Base-by-base conservation (phyloP, 805 yeast genomes). In the Candida chauliodis region DNA sequence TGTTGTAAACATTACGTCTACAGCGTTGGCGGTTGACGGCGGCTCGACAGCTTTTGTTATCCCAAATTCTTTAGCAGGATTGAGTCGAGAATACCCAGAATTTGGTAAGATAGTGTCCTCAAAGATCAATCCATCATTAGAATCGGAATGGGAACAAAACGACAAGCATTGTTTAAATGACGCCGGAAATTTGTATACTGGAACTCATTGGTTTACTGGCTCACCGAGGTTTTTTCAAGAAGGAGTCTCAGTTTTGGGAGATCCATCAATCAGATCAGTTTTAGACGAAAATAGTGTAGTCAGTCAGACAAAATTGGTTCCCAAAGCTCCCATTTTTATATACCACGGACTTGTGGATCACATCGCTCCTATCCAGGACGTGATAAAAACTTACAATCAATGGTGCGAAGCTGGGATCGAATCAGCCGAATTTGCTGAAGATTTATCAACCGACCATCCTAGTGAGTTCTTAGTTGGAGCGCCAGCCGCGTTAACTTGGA, bases 1-100 rank as follows among this genome's bases (percentile, higher is more conserved):
- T 51, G 63, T 59, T 13, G 53, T 61, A 16, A 61, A 64, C 36
- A 47, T 64, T n/a, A 57, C 64, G 8, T 52, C 50, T 14, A 52
- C 59, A 1, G 53, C 55, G 4, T 43, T 38, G 5, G 43, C 48
- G 11, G 46, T 52, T 20, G 61, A 55, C 23, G 63, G 63, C 5
- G 45, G 50, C 5, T 1, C 50, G 8, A 56, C 51, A 26, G 52
- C 67, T 3, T 69, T 66, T 4, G 48, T 65, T 17, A 49, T 53
- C 17, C 55, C 61, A 2, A 39, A 38, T 34, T 69, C 60, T 5
- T 39, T 65, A 11, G 45, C 48, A 21, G 70, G 71, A 3, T 48
- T 65, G 29, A 40, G 47, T 18, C 46, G 55, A 19, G 67, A 56
- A 35, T 62, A 63, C 36, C 63, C 68, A 4, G 43, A 43, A 16